Evolutionary conservation across 1,139 yeast species (phyloP).

Genomic region (Sporopachydermia cereana): DNA sequence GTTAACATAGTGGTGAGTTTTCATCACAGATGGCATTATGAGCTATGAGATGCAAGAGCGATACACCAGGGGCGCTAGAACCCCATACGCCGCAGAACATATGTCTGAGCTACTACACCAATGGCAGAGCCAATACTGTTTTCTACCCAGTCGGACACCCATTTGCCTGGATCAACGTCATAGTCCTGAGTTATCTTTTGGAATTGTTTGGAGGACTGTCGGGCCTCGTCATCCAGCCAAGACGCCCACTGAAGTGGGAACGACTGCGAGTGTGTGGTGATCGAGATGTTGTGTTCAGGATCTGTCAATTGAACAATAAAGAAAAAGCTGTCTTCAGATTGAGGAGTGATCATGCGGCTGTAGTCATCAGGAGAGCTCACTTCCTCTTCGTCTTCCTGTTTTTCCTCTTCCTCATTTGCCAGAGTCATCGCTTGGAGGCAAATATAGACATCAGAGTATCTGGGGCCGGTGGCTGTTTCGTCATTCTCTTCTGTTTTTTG

Average conservation of each 20-base stretch:
- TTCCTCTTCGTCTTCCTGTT: constrained; percentile 24
- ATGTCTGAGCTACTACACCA: constrained; percentile 82
- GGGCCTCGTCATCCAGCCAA: constrained; percentile 50
- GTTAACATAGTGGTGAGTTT: too few species aligned
- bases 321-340: constrained; percentile 34
- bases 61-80: constrained; percentile 21
- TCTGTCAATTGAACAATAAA: constrained; percentile 71
- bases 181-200: constrained; percentile 21
- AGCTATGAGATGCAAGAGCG: too few species aligned
- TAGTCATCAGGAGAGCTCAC: not conserved
- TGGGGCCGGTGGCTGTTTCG: constrained; percentile 18
- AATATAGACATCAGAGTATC: constrained; percentile 58
- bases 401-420: constrained; percentile 15
- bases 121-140: constrained; percentile 70
- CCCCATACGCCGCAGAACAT: constrained; percentile 90
- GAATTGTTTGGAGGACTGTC: constrained; percentile 11
- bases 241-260: constrained; percentile 83
- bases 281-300: constrained; percentile 60
- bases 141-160: constrained; percentile 92
- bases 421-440: constrained; percentile 61
- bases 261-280: constrained; percentile 73
- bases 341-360: constrained; percentile 17
- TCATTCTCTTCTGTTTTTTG: constrained; percentile 10
- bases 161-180: constrained; percentile 79
- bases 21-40: too few species aligned